Evolutionary conservation across 495 filamentous ascomycete genomes (phyloP).

Genomic region (Aspergillus egyptiacus): DNA sequence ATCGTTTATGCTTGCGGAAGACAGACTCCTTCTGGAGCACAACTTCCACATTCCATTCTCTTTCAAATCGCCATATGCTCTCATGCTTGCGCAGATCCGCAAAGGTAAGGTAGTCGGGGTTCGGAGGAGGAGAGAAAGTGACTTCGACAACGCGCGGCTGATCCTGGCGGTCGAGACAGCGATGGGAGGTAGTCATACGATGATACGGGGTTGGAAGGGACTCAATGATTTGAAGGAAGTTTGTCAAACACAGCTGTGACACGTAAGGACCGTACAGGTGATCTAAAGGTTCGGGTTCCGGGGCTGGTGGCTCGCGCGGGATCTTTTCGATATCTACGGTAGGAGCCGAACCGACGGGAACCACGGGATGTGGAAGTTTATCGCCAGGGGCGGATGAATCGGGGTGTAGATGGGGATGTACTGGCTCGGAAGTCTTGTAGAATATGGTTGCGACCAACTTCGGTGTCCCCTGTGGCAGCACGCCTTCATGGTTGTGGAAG

Average conservation of each 20-base stretch:
- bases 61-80: slow-evolving; percentile 73
- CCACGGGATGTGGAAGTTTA: slow-evolving; percentile 34
- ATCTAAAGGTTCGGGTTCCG: slow-evolving; percentile 61
- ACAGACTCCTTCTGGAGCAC: slow-evolving; percentile 63
- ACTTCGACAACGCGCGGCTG: slow-evolving; percentile 67
- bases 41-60: slow-evolving; percentile 82
- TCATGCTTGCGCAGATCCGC: slow-evolving; percentile 69
- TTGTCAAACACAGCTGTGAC: slow-evolving; percentile 73
- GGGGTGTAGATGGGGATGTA: slow-evolving; percentile 41
- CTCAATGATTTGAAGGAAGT: slow-evolving; percentile 71
- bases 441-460: slow-evolving; percentile 43
- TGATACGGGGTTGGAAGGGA: slow-evolving; percentile 57
- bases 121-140: slow-evolving; percentile 60
- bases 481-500: slow-evolving; percentile 35
- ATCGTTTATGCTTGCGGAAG: slow-evolving; percentile 68
- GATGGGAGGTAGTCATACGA: slow-evolving; percentile 59
- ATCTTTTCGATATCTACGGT: slow-evolving; percentile 62
- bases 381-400: slow-evolving; percentile 29
- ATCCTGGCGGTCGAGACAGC: slow-evolving; percentile 57
- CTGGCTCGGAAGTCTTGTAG: slow-evolving; percentile 40
- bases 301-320: slow-evolving; percentile 63
- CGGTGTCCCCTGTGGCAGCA: slow-evolving; percentile 33
- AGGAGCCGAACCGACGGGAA: slow-evolving; percentile 52
- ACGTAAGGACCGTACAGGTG: slow-evolving; percentile 72
- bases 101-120: slow-evolving; percentile 61